Evolutionary conservation across 2,329 filamentous ascomycete genomes (phyloP).

Genomic region (Acrocalymma vagum): DNA sequence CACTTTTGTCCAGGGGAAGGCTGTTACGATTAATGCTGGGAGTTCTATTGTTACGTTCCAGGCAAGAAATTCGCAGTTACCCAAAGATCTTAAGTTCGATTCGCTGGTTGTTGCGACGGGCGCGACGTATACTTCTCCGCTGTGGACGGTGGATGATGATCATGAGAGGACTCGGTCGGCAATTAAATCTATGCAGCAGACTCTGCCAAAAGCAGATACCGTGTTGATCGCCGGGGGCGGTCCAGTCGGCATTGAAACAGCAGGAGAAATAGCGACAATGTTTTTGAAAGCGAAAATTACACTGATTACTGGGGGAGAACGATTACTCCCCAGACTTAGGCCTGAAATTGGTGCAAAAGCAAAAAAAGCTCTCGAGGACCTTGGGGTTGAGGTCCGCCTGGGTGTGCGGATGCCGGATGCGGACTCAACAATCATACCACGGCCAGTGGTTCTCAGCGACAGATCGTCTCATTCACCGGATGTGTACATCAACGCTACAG

Average conservation of each 20-base stretch:
- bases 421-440: constrained; percentile 13
- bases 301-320: constrained; percentile 34
- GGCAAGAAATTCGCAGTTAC: constrained; percentile 11
- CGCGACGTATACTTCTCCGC: constrained; percentile 35
- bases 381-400: constrained; percentile 38
- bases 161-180: constrained; percentile 37
- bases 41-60: constrained; percentile 21
- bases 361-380: constrained; percentile 30
- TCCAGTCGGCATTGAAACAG: constrained; percentile 45
- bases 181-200: constrained; percentile 33
- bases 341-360: constrained; percentile 28
- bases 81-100: constrained; percentile 33
- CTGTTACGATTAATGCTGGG: constrained; percentile 18
- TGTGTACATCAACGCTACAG: constrained; percentile 42
- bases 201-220: constrained; percentile 31
- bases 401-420: constrained; percentile 23
- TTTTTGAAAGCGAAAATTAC: constrained; percentile 28
- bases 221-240: constrained; percentile 47
- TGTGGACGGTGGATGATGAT: constrained; percentile 42
- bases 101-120: constrained; percentile 47
- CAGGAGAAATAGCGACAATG: constrained; percentile 43
- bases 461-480: constrained; percentile 34
- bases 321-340: constrained; percentile 34
- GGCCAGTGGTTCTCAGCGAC: constrained; percentile 26
- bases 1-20: constrained; percentile 40